Percentiles rank a stretch among this genome's conserved stretches.
Conservation (phyloP, 129 eudicot genomes). For the Flaveria trinervia region DNA sequence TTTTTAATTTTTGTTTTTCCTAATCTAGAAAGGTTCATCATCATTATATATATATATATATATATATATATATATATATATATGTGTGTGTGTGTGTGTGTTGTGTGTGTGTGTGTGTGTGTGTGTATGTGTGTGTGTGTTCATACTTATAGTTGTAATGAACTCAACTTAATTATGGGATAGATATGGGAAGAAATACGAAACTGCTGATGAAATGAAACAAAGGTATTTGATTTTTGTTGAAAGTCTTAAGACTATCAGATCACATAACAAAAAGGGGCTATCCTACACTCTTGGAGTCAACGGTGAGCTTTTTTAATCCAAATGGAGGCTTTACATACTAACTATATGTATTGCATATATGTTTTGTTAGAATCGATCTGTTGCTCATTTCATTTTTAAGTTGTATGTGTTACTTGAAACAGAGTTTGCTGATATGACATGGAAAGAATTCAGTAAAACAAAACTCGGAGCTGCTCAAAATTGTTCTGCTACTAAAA, state of each 20-base stretch:
- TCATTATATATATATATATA: no score
- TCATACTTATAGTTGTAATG: no score
- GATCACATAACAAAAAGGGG: conserved; percentile 70
- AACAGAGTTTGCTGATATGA: conserved; percentile 87
- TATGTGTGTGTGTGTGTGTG: no score
- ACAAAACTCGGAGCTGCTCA: conserved; percentile 85
- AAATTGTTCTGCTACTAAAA: conserved; percentile 84
- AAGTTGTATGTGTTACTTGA: background rate
- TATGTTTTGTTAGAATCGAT: background rate
- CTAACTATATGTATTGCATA: background rate
- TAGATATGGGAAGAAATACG: conserved; percentile 84
- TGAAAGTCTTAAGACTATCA: conserved; percentile 65
- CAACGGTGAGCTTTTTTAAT: conserved; percentile 39
- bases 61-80: no score
- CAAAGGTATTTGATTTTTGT: conserved; percentile 64
- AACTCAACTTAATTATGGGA: background rate
- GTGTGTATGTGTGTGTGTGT: no score
- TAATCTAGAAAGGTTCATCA: no score
- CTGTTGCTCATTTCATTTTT: no score
- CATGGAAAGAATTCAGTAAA: conserved; percentile 85
- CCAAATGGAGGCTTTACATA: no score
- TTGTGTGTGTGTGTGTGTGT: no score
- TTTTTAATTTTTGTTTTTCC: no score
- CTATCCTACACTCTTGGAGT: conserved; percentile 76
- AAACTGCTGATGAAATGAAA: conserved; percentile 60